phyloP scores from a whole-genome alignment of 305 asterid genomes.

The Fraxinus greggii region DNA sequence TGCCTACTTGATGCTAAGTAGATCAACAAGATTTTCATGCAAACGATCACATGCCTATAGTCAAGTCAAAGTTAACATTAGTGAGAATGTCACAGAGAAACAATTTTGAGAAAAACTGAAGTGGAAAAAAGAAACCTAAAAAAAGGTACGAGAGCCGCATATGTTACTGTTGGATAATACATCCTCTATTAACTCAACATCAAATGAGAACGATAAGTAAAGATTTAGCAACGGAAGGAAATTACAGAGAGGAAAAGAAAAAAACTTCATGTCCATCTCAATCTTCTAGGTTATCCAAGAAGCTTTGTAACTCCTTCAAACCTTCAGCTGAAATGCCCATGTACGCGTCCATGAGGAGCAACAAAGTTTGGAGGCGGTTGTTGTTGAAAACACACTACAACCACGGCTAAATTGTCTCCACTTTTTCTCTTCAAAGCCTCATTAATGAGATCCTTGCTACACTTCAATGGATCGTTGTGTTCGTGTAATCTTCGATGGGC shows the following conservation, averaged over 20 bases:
- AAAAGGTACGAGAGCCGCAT: conserved; percentile 48
- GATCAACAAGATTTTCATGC: not conserved
- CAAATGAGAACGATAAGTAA: conserved; percentile 29
- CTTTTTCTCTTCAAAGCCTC: conserved; percentile 91
- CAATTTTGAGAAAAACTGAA: conserved; percentile 9
- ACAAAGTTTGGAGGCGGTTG: conserved; percentile 73
- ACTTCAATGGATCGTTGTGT: conserved; percentile 75
- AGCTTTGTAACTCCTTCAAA: conserved; percentile 76
- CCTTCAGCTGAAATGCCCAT: conserved; percentile 95
- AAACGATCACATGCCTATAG: not conserved
- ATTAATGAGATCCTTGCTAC: conserved; percentile 75
- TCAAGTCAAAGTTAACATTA: not conserved
- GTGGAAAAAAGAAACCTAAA: conserved; percentile 8
- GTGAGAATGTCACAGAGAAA: not conserved
- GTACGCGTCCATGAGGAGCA: conserved; percentile 75
- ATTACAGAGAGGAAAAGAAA: conserved; percentile 10
- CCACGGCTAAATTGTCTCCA: conserved; percentile 74
- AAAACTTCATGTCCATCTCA: conserved; percentile 39
- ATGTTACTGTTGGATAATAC: conserved; percentile 63
- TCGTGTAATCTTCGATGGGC: conserved; percentile 84
- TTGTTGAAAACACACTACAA: conserved; percentile 74
- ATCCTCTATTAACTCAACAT: conserved; percentile 48
- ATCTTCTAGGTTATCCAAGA: conserved; percentile 61
- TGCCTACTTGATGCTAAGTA: not conserved
- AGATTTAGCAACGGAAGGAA: conserved; percentile 20